Percentiles rank a stretch among this genome's conserved stretches.
phyloP scores from a whole-genome alignment of 345 rosid genomes.

The Kernera saxatilis region DNA sequence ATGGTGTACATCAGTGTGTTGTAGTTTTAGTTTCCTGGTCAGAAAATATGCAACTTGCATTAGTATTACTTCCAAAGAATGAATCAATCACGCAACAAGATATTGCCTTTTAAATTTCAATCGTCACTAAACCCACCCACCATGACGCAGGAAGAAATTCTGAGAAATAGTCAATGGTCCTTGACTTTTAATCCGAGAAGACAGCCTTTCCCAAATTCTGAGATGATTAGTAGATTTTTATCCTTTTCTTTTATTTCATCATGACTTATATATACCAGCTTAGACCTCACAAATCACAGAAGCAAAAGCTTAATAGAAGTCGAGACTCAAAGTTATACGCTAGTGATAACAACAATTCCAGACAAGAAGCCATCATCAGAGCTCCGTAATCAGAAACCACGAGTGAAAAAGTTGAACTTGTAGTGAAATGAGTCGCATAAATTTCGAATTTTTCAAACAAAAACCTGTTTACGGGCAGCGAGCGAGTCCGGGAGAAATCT shows the following conservation, averaged over 20 bases:
- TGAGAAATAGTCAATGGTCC: neutral
- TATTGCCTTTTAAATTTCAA: neutral
- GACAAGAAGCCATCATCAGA: neutral
- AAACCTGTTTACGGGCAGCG: too few species aligned
- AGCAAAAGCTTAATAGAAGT: neutral
- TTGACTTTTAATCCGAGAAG: neutral
- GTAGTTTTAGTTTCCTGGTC: neutral
- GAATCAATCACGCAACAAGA: neutral
- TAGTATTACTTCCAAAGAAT: neutral
- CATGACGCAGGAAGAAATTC: neutral
- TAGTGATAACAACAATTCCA: neutral
- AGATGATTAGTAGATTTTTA: neutral
- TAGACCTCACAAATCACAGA: too few species aligned
- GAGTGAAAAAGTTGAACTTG: neutral
- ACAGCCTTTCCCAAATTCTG: neutral
- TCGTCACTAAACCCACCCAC: neutral
- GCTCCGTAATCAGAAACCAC: neutral
- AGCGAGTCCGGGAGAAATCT: too few species aligned
- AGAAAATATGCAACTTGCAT: neutral
- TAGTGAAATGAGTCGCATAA: neutral
- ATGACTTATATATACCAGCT: too few species aligned
- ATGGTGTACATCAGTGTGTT: neutral
- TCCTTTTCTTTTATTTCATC: neutral
- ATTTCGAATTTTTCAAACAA: too few species aligned
- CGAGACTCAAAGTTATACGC: neutral